Conservation (phyloP, 805 yeast species). For the Candida odintsovae region DNA sequence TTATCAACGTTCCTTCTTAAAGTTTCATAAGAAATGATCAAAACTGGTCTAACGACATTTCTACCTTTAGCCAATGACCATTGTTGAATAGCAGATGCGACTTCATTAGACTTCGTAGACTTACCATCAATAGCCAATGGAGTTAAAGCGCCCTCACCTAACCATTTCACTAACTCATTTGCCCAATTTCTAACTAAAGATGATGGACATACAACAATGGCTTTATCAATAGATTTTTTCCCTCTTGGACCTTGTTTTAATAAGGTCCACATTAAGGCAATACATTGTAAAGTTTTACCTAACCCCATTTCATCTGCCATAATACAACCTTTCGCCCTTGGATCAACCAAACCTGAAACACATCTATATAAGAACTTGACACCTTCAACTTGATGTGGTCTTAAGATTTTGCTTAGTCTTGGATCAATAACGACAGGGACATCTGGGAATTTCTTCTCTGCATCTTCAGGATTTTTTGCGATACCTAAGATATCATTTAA, state of each 20-base stretch:
- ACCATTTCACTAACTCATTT: constrained; percentile 90
- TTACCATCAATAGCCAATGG: constrained; percentile 94
- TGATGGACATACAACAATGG: constrained; percentile 92
- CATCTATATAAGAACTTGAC: constrained; percentile 87
- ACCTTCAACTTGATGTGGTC: constrained; percentile 97
- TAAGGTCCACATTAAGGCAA: constrained; percentile 88
- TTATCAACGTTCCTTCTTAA: constrained; percentile 77
- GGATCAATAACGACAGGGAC: constrained; percentile 98
- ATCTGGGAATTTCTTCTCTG: constrained; percentile 54
- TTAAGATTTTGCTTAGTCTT: constrained; percentile 65
- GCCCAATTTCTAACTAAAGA: constrained; percentile 96
- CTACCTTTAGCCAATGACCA: constrained; percentile 92
- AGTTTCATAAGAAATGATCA: constrained; percentile 93
- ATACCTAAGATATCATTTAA: constrained; percentile 80
- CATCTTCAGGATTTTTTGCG: constrained; percentile 43
- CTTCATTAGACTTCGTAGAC: constrained; percentile 61
- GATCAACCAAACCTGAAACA: constrained; percentile 79
- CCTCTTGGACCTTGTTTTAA: constrained; percentile 83
- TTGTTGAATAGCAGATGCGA: constrained; percentile 59
- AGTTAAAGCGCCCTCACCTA: constrained; percentile 84
- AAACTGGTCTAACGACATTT: constrained; percentile 84
- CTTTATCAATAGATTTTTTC: constrained; percentile 76
- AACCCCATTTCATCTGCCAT: constrained; percentile 99
- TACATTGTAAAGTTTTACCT: constrained; percentile 87
- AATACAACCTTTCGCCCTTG: constrained; percentile 88